phyloP scores from a whole-genome alignment of 179 eudicot genomes.

The Carnegiea gigantea region DNA sequence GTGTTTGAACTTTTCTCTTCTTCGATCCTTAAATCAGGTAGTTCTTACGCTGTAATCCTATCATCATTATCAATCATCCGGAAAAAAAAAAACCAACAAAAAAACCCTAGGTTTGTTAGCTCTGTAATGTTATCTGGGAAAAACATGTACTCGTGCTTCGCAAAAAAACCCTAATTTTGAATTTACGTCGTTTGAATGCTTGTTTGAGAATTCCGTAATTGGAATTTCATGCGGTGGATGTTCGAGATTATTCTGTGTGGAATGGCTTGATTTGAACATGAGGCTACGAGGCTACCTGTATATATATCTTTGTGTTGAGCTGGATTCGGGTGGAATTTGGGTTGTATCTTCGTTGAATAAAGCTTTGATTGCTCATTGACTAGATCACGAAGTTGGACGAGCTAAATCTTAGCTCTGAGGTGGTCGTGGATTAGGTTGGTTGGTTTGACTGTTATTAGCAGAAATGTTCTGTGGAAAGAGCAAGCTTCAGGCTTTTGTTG shows the following conservation, averaged over 20 bases:
- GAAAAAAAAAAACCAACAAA: not conserved
- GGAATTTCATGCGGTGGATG: slow-evolving; percentile 20
- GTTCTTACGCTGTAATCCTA: not conserved
- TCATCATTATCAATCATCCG: slow-evolving; percentile 4
- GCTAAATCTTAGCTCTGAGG: slow-evolving; percentile 24
- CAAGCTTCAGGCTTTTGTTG: slow-evolving; percentile 6
- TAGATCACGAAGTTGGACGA: slow-evolving; percentile 26
- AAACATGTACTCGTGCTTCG: not conserved
- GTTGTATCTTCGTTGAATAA: slow-evolving; percentile 4
- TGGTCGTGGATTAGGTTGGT: slow-evolving; percentile 21
- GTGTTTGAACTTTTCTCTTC: not conserved
- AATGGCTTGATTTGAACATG: slow-evolving; percentile 12
- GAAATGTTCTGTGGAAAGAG: not conserved
- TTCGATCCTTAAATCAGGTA: slow-evolving; percentile 4
- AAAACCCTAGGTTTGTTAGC: slow-evolving; percentile 17
- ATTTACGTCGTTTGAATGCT: slow-evolving; percentile 15
- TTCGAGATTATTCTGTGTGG: slow-evolving; percentile 11
- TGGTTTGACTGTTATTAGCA: not conserved
- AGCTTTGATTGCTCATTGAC: slow-evolving; percentile 21
- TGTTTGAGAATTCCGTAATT: slow-evolving; percentile 9
- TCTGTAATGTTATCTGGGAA: slow-evolving; percentile 1
- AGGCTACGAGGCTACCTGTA: slow-evolving; percentile 3
- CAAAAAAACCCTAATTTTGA: slow-evolving; percentile 13
- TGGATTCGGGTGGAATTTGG: slow-evolving; percentile 13
- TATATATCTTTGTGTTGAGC: slow-evolving; percentile 28